A percentile compares a stretch with the other conserved stretches of the same genome.
Evolutionary conservation across 2,329 filamentous ascomycete species (phyloP).

Genomic region (Hymenoscyphus fructigenus): DNA sequence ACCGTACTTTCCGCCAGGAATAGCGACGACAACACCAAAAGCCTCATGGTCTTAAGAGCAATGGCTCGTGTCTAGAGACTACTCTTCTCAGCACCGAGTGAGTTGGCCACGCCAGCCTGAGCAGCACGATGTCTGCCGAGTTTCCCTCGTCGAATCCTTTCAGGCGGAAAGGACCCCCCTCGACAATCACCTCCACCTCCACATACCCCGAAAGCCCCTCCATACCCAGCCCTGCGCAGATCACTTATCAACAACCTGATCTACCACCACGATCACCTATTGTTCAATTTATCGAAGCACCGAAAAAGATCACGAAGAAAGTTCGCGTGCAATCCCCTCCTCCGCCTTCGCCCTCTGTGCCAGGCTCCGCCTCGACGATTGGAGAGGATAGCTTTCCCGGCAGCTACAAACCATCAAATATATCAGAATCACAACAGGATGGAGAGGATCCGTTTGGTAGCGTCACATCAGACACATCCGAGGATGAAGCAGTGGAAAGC

Average conservation of each 20-base stretch:
- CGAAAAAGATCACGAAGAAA: conserved; percentile 50
- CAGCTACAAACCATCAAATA: conserved; percentile 26
- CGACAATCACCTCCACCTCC: conserved; percentile 18
- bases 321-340: conserved; percentile 67
- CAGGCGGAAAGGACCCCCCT: conserved; percentile 30
- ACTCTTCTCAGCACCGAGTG: neutral
- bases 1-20: conserved; percentile 15
- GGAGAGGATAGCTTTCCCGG: conserved; percentile 28
- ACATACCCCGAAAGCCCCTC: conserved; percentile 22
- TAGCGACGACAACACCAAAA: conserved; percentile 12
- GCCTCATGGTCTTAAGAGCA: conserved; percentile 4
- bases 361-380: conserved; percentile 47
- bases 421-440: conserved; percentile 32
- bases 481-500: conserved; percentile 26
- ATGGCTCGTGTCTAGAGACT: conserved; percentile 3
- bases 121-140: conserved; percentile 32
- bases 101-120: neutral
- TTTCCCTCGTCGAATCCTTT: conserved; percentile 38
- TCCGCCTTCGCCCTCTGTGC: conserved; percentile 49
- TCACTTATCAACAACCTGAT: conserved; percentile 22
- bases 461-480: conserved; percentile 34
- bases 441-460: conserved; percentile 38
- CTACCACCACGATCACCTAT: conserved; percentile 14
- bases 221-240: conserved; percentile 14
- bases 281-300: conserved; percentile 18